Evolutionary conservation across 768 basidiomycete genomes (phyloP).

Genomic region (Mycena vitilis): DNA sequence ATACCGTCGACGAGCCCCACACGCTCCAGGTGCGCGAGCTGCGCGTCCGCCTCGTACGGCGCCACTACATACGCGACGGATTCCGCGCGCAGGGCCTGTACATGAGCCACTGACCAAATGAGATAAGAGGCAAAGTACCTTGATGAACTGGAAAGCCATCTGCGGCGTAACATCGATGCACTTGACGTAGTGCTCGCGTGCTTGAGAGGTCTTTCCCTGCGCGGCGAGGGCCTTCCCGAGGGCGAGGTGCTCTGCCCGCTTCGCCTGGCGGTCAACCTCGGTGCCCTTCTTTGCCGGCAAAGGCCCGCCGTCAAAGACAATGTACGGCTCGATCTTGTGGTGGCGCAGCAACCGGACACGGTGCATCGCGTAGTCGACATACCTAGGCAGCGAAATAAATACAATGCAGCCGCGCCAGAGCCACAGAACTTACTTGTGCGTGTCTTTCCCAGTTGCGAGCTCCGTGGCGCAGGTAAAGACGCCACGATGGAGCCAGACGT

Average conservation of each 20-base stretch:
- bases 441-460: slow-evolving; percentile 84
- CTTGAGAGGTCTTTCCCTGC: slow-evolving; percentile 84
- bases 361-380: slow-evolving; percentile 97
- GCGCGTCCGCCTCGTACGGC: slow-evolving; percentile 98
- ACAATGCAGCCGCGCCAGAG: neutral
- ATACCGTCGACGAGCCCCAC: slow-evolving; percentile 87
- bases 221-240: slow-evolving; percentile 78
- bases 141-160: slow-evolving; percentile 98
- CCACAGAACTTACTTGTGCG: slow-evolving; percentile 75
- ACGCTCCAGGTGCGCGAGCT: slow-evolving; percentile 92
- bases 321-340: slow-evolving; percentile 85
- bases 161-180: slow-evolving; percentile 96
- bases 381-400: slow-evolving; percentile 59
- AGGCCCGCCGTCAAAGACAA: slow-evolving; percentile 97
- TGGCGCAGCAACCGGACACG: slow-evolving; percentile 88
- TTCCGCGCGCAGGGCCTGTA: slow-evolving; percentile 87
- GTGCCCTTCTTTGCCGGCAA: slow-evolving; percentile 95
- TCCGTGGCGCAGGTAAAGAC: slow-evolving; percentile 92
- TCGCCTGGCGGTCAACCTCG: slow-evolving; percentile 81
- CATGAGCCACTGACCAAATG: slow-evolving; percentile 21
- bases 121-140: slow-evolving; percentile 59
- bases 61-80: slow-evolving; percentile 89
- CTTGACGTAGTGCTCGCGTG: slow-evolving; percentile 90
- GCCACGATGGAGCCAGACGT: slow-evolving; percentile 94
- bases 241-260: slow-evolving; percentile 80